Conservation (phyloP, 805 yeast species). For the Candida yuanshanica region DNA sequence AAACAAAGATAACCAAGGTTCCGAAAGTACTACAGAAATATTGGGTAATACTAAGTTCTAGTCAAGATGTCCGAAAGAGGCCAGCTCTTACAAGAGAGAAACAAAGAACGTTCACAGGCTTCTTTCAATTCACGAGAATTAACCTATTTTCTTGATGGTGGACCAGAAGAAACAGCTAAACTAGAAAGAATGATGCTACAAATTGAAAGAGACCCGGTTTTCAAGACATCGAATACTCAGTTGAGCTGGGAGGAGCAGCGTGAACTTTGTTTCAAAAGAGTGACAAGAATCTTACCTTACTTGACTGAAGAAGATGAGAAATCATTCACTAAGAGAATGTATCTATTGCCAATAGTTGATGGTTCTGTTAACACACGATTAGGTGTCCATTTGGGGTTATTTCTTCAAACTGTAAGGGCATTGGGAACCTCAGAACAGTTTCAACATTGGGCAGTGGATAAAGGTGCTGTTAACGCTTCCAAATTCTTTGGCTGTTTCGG, state of each 20-base stretch:
- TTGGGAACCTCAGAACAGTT: conserved; percentile 83
- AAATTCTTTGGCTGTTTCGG: conserved; percentile 79
- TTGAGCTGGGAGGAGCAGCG: conserved; percentile 49
- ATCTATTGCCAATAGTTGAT: conserved; percentile 58
- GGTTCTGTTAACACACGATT: conserved; percentile 76
- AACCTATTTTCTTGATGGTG: conserved; percentile 50
- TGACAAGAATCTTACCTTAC: conserved; percentile 40
- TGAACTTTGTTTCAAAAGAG: conserved; percentile 50
- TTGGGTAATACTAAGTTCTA: too few species aligned
- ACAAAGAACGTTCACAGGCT: conserved; percentile 37
- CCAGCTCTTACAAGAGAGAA: conserved; percentile 13
- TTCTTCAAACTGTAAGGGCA: conserved; percentile 73
- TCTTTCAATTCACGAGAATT: conserved; percentile 37
- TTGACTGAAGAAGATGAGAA: conserved; percentile 37
- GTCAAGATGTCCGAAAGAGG: neutral
- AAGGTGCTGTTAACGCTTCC: conserved; percentile 52
- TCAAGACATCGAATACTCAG: conserved; percentile 49
- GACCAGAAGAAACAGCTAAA: conserved; percentile 36
- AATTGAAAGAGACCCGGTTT: conserved; percentile 61
- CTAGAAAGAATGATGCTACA: conserved; percentile 45
- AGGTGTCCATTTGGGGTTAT: conserved; percentile 84
- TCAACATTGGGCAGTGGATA: conserved; percentile 69
- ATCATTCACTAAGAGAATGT: conserved; percentile 48
- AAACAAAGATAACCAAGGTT: too few species aligned
- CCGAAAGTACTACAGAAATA: too few species aligned